Percentiles rank a stretch among this genome's conserved stretches.
phyloP scores from a whole-genome alignment of 805 yeast genomes.

The Sugiyamaella floridensis region DNA sequence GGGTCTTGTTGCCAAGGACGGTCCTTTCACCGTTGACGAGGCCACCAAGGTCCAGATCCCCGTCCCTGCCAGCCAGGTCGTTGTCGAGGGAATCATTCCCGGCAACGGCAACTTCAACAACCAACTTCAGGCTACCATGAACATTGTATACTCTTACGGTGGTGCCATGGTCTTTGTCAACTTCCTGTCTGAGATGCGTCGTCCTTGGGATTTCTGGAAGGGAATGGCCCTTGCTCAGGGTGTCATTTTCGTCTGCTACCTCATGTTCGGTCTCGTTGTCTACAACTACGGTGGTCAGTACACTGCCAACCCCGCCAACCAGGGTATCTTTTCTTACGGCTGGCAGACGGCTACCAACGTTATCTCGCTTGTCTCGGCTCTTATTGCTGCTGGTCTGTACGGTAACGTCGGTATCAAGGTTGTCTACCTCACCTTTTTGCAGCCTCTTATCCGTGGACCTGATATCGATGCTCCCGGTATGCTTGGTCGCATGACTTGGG shows the following conservation, averaged over 20 bases:
- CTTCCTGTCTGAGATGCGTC: conserved; percentile 42
- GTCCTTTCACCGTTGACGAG: conserved; percentile 29
- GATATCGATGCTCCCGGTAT: conserved; percentile 26
- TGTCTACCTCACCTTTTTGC: conserved; percentile 36
- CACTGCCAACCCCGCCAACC: conserved; percentile 38
- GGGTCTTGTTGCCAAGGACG: conserved; percentile 34
- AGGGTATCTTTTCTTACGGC: conserved; percentile 34
- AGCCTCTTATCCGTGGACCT: conserved; percentile 30
- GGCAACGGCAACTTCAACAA: conserved; percentile 25
- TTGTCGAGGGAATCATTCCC: conserved; percentile 24
- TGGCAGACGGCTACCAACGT: conserved; percentile 36
- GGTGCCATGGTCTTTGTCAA: conserved; percentile 46
- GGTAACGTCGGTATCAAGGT: conserved; percentile 44
- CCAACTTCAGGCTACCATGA: conserved; percentile 37
- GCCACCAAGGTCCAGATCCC: conserved; percentile 15
- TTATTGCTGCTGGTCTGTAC: conserved; percentile 41
- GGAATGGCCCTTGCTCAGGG: conserved; percentile 40
- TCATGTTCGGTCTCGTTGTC: conserved; percentile 38
- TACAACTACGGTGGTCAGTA: conserved; percentile 43
- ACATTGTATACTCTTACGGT: conserved; percentile 44
- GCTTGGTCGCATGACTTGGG: conserved; percentile 35
- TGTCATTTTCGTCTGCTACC: conserved; percentile 36
- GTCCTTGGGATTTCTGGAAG: conserved; percentile 44
- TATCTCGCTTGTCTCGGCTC: conserved; percentile 33
- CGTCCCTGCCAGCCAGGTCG: conserved; percentile 16